Evolutionary conservation across 2,329 filamentous ascomycete species (phyloP), one percentile per base, ranked within the genome.

Genomic region (Podosphaera xanthii): DNA sequence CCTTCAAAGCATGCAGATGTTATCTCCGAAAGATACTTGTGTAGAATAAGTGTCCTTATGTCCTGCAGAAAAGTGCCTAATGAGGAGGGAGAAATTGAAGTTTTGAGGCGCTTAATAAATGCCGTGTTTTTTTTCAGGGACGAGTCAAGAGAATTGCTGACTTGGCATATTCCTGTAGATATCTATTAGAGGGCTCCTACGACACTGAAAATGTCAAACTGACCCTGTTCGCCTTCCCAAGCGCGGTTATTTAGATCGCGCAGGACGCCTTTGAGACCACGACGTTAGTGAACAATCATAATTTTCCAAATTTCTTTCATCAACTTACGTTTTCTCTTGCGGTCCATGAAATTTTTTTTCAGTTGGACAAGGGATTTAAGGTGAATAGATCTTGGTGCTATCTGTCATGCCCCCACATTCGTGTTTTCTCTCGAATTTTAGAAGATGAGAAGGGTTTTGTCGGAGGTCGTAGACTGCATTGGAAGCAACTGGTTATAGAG

Each of bases 101-200:
- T 96, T 66, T 91, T 87, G 59, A 97, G 77, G 68, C 91, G 87
- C 73, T 95, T 96, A 69, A 97, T 97, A 71, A 97, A 96, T 64
- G 90, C 89, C 3, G 91, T 97, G 68, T 97, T 97, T 76, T 96
- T 97, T 75, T 95, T 96, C 71, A 97, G 77, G 58, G 90, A 92
- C 58, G 91, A 95, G 72, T 97, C 91, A 68, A 97, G 83, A 36
- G 86, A 85, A 68, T 80, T 79, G 71, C 81, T 83, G 65, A 92
- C 82, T 59, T 62, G 65, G 65, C 64, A 69, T 46, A 70, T 61
- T 59, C 59, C 64, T 66, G 38, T 30, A 57, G 22, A 33, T 30
- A 33, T 9, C 48, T 48, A 59, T 68, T 52, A 66, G 62, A 22
- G 60, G 58, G 54, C 35, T 33, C 22, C 52, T 40, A 35, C 36